These are phyloP conservation scores for Phytophthora megakarya DNA, from an alignment of 352 stramenopile species.

Conservation along the genomic window DNA sequence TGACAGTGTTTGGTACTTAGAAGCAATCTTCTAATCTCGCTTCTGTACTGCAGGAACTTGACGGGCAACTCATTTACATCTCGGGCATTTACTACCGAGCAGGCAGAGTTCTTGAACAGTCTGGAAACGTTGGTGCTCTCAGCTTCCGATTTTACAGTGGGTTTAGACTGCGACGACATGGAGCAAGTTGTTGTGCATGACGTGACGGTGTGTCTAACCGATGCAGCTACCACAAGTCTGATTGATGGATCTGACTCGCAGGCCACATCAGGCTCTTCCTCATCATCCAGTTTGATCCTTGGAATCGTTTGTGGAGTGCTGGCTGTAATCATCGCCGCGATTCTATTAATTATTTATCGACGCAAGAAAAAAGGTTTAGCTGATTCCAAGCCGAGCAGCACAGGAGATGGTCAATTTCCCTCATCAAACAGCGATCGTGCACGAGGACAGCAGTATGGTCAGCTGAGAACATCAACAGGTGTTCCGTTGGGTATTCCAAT, in stretches of 20 bases:
- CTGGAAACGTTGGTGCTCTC: slow-evolving; percentile 35
- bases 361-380: slow-evolving; percentile 14
- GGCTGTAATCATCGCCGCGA: slow-evolving; percentile 10
- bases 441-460: slow-evolving; percentile 14
- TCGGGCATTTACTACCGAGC: slow-evolving; percentile 40
- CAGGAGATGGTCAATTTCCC: slow-evolving; percentile 16
- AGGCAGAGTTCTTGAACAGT: slow-evolving; percentile 37
- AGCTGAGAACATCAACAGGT: slow-evolving; percentile 21
- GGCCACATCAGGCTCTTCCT: slow-evolving; percentile 4
- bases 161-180: slow-evolving; percentile 33
- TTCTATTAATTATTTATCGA: slow-evolving; percentile 23
- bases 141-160: slow-evolving; percentile 38
- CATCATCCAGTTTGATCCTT: slow-evolving; percentile 24
- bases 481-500: slow-evolving; percentile 31
- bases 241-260: slow-evolving; percentile 8
- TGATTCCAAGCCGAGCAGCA: slow-evolving; percentile 25
- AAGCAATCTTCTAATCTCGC: not conserved
- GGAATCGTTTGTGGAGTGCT: slow-evolving; percentile 27
- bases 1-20: not conserved
- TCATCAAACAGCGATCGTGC: slow-evolving; percentile 7
- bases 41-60: slow-evolving; percentile 27
- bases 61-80: slow-evolving; percentile 42
- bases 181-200: slow-evolving; percentile 30
- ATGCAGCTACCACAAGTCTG: slow-evolving; percentile 17
- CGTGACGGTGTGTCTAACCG: slow-evolving; percentile 29